A percentile compares a stretch with the other conserved stretches of the same genome.
Evolutionary conservation across 208 protist genomes (phyloP).

Genomic region (Porcisia deanei): DNA sequence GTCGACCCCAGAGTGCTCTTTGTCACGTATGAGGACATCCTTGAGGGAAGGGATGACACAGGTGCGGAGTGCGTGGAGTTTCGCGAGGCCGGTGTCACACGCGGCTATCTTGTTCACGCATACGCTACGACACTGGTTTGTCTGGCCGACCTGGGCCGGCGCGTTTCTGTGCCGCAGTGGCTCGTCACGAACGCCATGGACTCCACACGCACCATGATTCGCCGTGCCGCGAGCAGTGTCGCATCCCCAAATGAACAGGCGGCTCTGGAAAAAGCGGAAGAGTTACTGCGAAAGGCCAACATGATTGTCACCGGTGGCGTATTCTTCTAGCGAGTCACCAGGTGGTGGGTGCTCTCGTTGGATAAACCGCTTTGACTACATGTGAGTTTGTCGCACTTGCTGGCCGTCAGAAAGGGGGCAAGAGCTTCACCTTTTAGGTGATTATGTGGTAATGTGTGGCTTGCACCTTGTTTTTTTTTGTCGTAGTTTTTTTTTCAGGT

Average conservation of each 20-base stretch:
- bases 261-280: constrained; percentile 22
- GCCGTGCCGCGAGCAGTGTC: constrained; percentile 2
- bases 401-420: not conserved
- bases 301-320: not conserved
- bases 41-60: constrained; percentile 52
- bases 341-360: not conserved
- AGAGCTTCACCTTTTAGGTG: not conserved
- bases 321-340: constrained; percentile 1
- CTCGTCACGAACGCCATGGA: constrained; percentile 29
- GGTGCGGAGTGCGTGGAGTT: constrained; percentile 35
- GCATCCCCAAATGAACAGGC: constrained; percentile 11
- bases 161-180: constrained; percentile 39
- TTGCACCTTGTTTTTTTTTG: not conserved
- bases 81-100: constrained; percentile 26
- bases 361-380: not conserved
- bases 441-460: constrained; percentile 2
- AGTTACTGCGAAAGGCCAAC: constrained; percentile 24
- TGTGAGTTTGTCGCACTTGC: not conserved
- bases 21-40: constrained; percentile 56
- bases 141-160: constrained; percentile 42
- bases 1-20: constrained; percentile 76
- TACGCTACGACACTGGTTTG: constrained; percentile 53
- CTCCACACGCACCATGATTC: constrained; percentile 27
- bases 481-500: not conserved
- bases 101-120: constrained; percentile 60